Conservation (phyloP, 2,329 filamentous ascomycete genomes). For the Leptographium procerum region DNA sequence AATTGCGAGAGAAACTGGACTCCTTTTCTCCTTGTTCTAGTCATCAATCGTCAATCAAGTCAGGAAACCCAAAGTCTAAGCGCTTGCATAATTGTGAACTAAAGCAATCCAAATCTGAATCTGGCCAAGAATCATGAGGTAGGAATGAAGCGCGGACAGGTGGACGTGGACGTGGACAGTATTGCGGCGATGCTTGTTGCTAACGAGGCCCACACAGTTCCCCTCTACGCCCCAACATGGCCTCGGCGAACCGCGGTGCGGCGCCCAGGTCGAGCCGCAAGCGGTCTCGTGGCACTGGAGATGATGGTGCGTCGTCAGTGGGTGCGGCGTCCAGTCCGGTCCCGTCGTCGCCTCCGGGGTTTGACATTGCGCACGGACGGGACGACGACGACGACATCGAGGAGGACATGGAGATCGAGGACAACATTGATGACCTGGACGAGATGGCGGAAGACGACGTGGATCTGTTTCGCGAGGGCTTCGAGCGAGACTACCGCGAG, state of each 20-base stretch:
- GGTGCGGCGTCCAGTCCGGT: slow-evolving; percentile 49
- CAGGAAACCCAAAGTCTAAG: not conserved
- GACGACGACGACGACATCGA: slow-evolving; percentile 60
- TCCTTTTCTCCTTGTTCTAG: not conserved
- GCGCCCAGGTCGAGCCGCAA: slow-evolving; percentile 41
- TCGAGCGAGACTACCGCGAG: slow-evolving; percentile 58
- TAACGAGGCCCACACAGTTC: slow-evolving; percentile 46
- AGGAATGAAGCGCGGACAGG: not conserved
- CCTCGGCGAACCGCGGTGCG: slow-evolving; percentile 69
- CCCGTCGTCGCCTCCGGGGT: slow-evolving; percentile 54
- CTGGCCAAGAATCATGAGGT: slow-evolving; percentile 15
- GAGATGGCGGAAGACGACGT: slow-evolving; percentile 74
- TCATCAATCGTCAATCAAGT: too few species aligned
- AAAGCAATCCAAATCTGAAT: not conserved
- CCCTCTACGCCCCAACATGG: slow-evolving; percentile 68
- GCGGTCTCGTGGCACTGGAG: slow-evolving; percentile 39
- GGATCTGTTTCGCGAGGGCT: slow-evolving; percentile 64
- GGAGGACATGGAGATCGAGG: slow-evolving; percentile 60
- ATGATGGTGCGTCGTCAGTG: slow-evolving; percentile 39
- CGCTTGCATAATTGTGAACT: not conserved
- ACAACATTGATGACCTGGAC: slow-evolving; percentile 66
- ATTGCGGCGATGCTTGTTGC: not conserved
- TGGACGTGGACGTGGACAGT: not conserved
- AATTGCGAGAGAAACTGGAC: not conserved
- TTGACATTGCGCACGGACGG: slow-evolving; percentile 52